Evolutionary conservation across 306 rosid genomes (phyloP).

Genomic region (Quercus rubra): DNA sequence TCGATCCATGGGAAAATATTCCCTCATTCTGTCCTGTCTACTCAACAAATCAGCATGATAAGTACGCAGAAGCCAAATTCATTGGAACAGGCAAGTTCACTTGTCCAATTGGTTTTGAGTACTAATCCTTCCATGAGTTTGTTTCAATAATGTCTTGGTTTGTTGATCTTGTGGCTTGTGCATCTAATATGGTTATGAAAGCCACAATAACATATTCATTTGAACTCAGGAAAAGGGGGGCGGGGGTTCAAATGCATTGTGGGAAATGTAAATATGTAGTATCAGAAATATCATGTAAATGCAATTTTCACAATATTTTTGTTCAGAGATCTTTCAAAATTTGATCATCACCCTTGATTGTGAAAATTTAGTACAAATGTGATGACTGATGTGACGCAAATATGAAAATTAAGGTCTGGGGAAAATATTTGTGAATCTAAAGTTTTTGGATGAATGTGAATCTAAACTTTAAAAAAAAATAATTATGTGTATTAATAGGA

Average conservation of each 20-base stretch:
- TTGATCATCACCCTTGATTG: background rate
- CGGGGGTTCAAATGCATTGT: too few species aligned
- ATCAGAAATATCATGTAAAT: background rate
- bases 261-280: background rate
- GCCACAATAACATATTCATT: background rate
- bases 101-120: background rate
- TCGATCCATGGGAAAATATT: constrained; percentile 75
- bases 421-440: background rate
- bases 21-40: constrained; percentile 79
- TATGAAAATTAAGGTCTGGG: background rate
- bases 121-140: background rate
- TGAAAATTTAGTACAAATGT: background rate
- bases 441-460: background rate
- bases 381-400: background rate
- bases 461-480: background rate
- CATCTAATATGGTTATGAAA: background rate
- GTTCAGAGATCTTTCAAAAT: background rate
- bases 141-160: background rate
- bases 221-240: background rate
- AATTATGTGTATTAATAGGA: background rate
- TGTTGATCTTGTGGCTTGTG: background rate
- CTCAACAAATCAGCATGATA: constrained; percentile 71
- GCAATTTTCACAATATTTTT: background rate
- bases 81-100: constrained; percentile 56
- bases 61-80: constrained; percentile 71